These are phyloP conservation scores for Saraca asoca DNA, from an alignment of 331 rosid genomes.

Conservation along the genomic window DNA sequence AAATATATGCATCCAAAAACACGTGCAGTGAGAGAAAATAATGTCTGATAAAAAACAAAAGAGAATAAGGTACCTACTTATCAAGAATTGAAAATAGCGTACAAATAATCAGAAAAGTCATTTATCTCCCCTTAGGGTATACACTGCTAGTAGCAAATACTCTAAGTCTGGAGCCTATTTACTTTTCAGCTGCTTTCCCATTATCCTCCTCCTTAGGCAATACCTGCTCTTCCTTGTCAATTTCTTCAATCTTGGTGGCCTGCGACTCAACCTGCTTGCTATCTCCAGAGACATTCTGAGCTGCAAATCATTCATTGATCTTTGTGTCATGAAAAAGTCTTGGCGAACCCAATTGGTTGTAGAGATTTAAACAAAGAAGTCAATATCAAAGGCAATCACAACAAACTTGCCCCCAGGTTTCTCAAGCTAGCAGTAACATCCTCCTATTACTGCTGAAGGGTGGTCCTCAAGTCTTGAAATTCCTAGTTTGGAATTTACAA, in stretches of 20 bases:
- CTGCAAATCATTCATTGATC: slow-evolving; percentile 51
- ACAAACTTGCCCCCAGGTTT: slow-evolving; percentile 66
- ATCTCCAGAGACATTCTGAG: slow-evolving; percentile 66
- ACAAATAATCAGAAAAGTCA: slow-evolving; percentile 21
- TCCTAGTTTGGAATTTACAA: slow-evolving; percentile 57
- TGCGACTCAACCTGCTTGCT: slow-evolving; percentile 39
- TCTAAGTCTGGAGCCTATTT: slow-evolving; percentile 20
- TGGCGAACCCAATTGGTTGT: not conserved
- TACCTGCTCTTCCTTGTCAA: slow-evolving; percentile 41
- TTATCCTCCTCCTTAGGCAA: slow-evolving; percentile 46
- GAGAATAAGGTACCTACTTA: no score
- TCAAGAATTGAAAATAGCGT: no score
- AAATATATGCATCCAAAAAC: no score
- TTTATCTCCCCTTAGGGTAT: slow-evolving; percentile 31
- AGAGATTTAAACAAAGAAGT: not conserved
- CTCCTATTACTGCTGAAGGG: slow-evolving; percentile 93
- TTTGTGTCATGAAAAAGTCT: no score
- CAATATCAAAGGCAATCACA: not conserved
- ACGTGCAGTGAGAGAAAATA: no score
- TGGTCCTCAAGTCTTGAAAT: slow-evolving; percentile 84
- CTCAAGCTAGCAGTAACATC: slow-evolving; percentile 82
- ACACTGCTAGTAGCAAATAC: slow-evolving; percentile 28
- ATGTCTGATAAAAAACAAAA: no score
- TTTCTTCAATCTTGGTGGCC: slow-evolving; percentile 45
- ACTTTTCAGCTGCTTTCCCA: slow-evolving; percentile 46